Evolutionary conservation across 176 grass and related monocot genomes (phyloP), one percentile per base, ranked within the genome.

Genomic region (Triticum monococcum): DNA sequence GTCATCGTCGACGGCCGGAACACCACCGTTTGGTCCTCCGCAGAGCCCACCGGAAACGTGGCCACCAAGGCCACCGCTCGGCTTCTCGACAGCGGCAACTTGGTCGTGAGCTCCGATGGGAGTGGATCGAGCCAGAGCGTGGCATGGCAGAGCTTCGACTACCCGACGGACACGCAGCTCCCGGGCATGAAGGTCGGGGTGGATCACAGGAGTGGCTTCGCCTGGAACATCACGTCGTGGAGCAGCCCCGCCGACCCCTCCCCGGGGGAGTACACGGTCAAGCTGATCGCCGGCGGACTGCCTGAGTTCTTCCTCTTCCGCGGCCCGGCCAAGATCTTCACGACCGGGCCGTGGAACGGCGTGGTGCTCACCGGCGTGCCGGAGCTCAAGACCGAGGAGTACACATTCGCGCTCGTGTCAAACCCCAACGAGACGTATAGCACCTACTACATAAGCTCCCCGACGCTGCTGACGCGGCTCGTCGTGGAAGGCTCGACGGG

Each of bases 131-230:
- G 23, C 0, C 26, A 38, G 13, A 88, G 73, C 52, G 66, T 46
- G 20, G 68, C 79, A 12, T 90, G 91, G 91, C 91, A 93, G 88
- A 93, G 83, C 79, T 90, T 78, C 83, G 88, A 90, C 79, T 90
- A 90, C 83, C 88, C 83, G 28, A 86, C 88, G 85, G 81, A 88
- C 81, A 90, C 88, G 18, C 74, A 88, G 3, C 91, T 93, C n/a
- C 69, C 88, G 6, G 88, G 72, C 1, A 90, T 93, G 91, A 93
- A 84, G 88, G 33, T 93, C 37, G 91, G 85, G 4, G 79, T 82
- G 63, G 88, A 93, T 60, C 2, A 8, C 63, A 12, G 4, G 8
- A 84, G 41, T 63, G 89, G 86, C 46, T 52, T 90, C 41, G 20
- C 73, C 41, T 41, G 41, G 64, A 87, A 93, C 82, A 70, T 93